Conservation (phyloP, 2,329 filamentous ascomycete genomes). For the Diplodia sapinea region DNA sequence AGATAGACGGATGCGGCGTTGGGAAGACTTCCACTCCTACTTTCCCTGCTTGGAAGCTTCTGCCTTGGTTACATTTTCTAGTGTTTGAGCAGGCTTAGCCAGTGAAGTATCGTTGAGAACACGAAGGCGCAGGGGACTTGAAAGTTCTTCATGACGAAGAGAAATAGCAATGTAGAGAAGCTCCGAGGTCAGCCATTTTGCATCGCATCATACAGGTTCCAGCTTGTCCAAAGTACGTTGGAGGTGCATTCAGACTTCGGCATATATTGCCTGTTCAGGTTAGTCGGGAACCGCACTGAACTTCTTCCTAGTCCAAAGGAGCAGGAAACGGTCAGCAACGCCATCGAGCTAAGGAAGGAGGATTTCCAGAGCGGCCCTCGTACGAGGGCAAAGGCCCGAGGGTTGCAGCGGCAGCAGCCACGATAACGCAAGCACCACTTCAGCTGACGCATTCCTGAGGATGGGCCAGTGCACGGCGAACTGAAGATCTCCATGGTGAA, state of each 20-base stretch:
- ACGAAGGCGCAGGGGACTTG: background rate
- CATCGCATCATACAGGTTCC: background rate
- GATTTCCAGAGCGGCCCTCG: background rate
- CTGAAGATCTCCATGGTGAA: background rate
- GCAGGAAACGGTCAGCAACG: background rate
- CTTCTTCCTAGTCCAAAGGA: background rate
- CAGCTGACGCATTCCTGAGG: background rate
- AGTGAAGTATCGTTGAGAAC: background rate
- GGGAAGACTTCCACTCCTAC: background rate
- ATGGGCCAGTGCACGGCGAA: no score
- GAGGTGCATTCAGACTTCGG: constrained; percentile 1
- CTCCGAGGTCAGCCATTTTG: background rate
- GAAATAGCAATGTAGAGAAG: no score
- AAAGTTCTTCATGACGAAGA: no score
- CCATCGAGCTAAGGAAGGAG: background rate
- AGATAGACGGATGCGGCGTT: background rate
- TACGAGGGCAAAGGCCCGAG: background rate
- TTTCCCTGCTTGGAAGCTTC: background rate
- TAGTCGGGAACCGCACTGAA: background rate
- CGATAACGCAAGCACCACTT: background rate
- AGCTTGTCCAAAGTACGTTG: constrained; percentile 14
- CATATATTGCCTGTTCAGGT: background rate
- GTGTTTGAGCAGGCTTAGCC: background rate
- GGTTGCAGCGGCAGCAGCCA: background rate
- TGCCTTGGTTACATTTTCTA: background rate